Conservation (phyloP, 169 alveolate genomes). For the Plasmodium gallinaceum region DNA sequence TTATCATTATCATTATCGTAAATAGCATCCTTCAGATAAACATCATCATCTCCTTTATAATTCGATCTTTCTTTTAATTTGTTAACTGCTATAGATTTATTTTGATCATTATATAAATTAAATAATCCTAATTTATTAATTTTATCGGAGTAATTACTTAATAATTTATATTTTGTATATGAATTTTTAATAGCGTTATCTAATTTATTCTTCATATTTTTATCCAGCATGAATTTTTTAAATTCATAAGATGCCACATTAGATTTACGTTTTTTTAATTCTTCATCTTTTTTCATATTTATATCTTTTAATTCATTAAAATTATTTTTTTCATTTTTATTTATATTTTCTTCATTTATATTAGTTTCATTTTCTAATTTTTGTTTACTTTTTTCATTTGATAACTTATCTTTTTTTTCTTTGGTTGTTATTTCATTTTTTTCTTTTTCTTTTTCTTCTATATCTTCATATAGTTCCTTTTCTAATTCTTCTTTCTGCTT, state of each 20-base stretch:
- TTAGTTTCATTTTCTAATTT: background rate
- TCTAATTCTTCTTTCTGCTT: background rate
- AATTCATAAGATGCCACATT: too few species aligned
- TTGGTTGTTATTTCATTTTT: background rate
- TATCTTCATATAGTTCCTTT: background rate
- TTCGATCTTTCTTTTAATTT: background rate
- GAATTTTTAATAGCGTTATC: constrained; percentile 58
- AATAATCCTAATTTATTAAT: constrained; percentile 34
- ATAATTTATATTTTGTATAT: constrained; percentile 9
- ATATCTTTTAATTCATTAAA: background rate
- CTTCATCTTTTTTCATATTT: background rate
- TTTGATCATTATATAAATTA: background rate
- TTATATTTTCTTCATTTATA: background rate
- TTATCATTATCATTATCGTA: background rate
- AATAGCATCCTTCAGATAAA: constrained; percentile 2
- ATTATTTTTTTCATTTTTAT: background rate
- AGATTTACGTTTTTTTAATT: background rate
- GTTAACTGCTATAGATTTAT: background rate
- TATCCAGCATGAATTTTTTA: background rate
- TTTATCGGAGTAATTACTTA: constrained; percentile 26
- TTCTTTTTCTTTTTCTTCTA: background rate
- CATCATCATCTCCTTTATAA: background rate
- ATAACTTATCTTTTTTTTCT: background rate
- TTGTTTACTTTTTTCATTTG: too few species aligned
- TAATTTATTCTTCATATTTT: constrained; percentile 4